Base-by-base conservation (phyloP, 2,329 filamentous ascomycete species). In the Blastomyces gilchristii region DNA sequence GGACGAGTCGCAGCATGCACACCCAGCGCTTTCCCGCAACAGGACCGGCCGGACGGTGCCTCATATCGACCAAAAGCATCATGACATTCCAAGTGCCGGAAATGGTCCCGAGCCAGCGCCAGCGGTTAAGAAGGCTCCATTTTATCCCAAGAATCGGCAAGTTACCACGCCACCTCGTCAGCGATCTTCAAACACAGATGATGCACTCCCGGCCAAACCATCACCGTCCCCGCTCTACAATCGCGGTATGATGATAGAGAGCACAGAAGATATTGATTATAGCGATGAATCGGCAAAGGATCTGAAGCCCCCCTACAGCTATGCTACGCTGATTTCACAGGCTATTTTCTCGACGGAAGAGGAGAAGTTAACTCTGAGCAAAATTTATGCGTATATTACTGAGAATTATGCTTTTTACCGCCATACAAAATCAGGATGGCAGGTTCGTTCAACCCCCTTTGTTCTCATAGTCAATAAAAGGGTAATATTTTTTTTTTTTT, bases 261-360 rank as follows among this genome's bases (percentile, higher is more conserved):
- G 78, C 60, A 80, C 78, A 1, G 79, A 81, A 65, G 78, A 81
- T 63, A 81, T 81, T 61, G 79, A 81, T 64, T 81, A 81, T 68
- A 92, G 90, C 71, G 82, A 87, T 43, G 92, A 97, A 68, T 84
- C 87, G 39, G 90, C 92, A 67, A 89, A 89, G 73, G 91, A 97
- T 67, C 85, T 97, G 71, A 99, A 99, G 75, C 95, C 94, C 1
- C 90, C 92, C 56, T 96, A 90, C 75, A 97, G 93, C 74, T 99
- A 99, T 76, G 92, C 94, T 2, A 91, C 96, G 73, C 86, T 99
- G 80, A 99, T 99, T 67, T 94, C 91, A 0, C 94, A 97, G 77
- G 94, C 94, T 0, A 97, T 99, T 66, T 82, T 97, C 68, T 89
- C 89, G 45, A 92, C 88, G 2, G 81, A 85, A 0, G 91, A 96